Conservation (phyloP, 768 basidiomycete genomes). For the Agaricus blazei region DNA sequence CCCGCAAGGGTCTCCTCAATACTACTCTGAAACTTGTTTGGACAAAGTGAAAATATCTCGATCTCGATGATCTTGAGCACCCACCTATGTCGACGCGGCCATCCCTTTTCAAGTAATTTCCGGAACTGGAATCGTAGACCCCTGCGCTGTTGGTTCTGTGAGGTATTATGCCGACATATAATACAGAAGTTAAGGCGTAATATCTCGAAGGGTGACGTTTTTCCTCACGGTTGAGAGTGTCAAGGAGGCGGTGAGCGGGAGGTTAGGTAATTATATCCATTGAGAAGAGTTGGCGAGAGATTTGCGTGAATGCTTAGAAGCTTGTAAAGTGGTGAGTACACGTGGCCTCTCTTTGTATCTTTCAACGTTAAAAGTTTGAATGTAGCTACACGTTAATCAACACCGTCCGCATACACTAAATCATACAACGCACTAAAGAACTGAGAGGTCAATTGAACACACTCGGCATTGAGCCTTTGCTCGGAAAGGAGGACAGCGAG, state of each 20-base stretch:
- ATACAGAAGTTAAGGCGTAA: conserved; percentile 87
- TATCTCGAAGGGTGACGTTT: conserved; percentile 95
- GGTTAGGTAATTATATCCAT: conserved; percentile 40
- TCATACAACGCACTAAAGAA: conserved; percentile 73
- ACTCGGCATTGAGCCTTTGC: conserved; percentile 59
- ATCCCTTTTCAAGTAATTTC: conserved; percentile 71
- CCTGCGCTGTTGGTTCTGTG: conserved; percentile 74
- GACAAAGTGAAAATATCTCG: conserved; percentile 65
- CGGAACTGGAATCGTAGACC: conserved; percentile 68
- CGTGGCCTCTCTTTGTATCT: conserved; percentile 1
- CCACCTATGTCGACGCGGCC: conserved; percentile 73
- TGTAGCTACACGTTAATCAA: conserved; percentile 65
- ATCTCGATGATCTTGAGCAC: conserved; percentile 61
- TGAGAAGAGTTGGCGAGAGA: conserved; percentile 81
- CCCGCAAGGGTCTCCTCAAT: conserved; percentile 71
- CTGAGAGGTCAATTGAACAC: conserved; percentile 58
- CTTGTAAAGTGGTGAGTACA: conserved; percentile 67
- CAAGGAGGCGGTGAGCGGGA: conserved; percentile 45
- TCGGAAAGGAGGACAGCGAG: conserved; percentile 39
- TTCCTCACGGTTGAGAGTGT: conserved; percentile 76
- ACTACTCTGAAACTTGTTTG: conserved; percentile 71
- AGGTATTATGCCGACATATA: conserved; percentile 75
- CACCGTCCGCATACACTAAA: conserved; percentile 67
- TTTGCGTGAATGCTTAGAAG: conserved; percentile 75
- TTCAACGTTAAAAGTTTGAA: conserved; percentile 3